A percentile compares a stretch with the other conserved stretches of the same genome.
These are phyloP conservation scores for Mycena olivaceomarginata DNA, from an alignment of 768 basidiomycete species.

Conservation along the genomic window DNA sequence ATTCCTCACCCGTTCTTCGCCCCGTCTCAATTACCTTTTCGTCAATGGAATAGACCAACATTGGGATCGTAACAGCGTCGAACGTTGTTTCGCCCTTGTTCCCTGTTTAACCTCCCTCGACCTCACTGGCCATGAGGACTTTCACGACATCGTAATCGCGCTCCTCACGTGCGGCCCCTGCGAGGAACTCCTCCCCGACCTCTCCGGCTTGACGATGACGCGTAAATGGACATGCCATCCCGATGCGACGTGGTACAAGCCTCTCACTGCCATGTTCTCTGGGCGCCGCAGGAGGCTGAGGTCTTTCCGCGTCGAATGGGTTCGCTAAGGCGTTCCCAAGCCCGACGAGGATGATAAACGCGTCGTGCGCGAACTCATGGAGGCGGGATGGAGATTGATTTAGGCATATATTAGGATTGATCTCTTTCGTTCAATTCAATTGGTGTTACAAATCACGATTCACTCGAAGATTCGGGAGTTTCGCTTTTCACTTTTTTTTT, in stretches of 20 bases:
- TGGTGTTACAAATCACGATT: too few species aligned
- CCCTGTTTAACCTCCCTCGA: neutral
- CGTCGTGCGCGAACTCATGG: neutral
- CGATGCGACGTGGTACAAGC: neutral
- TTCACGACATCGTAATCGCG: neutral
- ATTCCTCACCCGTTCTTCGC: slow-evolving; percentile 3
- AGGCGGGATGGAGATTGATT: slow-evolving; percentile 5
- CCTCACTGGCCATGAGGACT: neutral
- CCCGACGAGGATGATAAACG: neutral
- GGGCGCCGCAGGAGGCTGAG: neutral
- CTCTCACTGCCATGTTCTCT: slow-evolving; percentile 4
- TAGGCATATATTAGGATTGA: neutral
- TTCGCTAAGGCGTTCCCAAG: neutral
- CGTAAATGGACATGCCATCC: neutral
- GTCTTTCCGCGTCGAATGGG: slow-evolving; percentile 2
- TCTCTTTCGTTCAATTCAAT: too few species aligned
- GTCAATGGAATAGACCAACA: neutral
- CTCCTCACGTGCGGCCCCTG: neutral
- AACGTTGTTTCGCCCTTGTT: neutral
- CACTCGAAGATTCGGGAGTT: too few species aligned
- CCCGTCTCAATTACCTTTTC: neutral
- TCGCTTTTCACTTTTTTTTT: too few species aligned
- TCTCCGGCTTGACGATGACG: neutral
- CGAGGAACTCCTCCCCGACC: slow-evolving; percentile 4
- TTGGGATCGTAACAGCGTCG: neutral